Evolutionary conservation across 75 land plant species (phyloP), one percentile per base, ranked within the genome.

Genomic region (Selaginella tamariscina): DNA sequence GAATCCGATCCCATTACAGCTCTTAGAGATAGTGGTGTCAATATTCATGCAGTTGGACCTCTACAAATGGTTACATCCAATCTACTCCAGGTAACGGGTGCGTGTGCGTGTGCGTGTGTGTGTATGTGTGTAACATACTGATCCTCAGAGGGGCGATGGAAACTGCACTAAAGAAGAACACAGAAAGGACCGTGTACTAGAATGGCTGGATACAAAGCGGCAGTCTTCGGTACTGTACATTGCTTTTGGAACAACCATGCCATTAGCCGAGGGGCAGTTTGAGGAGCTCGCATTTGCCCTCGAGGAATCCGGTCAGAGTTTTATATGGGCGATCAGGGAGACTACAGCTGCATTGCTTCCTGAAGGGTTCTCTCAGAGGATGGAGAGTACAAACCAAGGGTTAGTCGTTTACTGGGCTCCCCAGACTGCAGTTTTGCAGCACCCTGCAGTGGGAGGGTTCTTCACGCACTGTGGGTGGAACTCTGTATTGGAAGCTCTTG

Each of bases 381-480:
- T 59, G 23, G 8, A 2, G 9, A 59, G 8, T 8, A 8, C 8
- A 59, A n/a, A 59, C 23, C 27, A 23, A 59, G 62, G 62, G 23
- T 23, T 59, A 9, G 62, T 59, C 5, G 26, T 59, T 5, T 21
- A 2, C 27, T 59, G 62, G 62, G 62, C 62, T 5, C 62, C 62
- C 8, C 62, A 59, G 26, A 2, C 23, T 8, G 62, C 8, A 8
- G n/a, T 59, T 23, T n/a, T 59, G 62, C 18, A n/a, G 21, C 62
- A 59, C 62, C 5, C 18, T 2, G 5, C 62, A 2, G 62, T 59
- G 8, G 62, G 62, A 8, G 62, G 62, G n/a, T 59, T 59, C 23
- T n/a, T 59, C 27, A 59, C 27, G 8, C 62, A 59, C 26, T 59
- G 62, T n/a, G 62, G 62, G 9, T 59, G 62, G 62, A 59, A 59